Base-by-base conservation (phyloP, 768 basidiomycete genomes). In the Termitomyces sp. region DNA sequence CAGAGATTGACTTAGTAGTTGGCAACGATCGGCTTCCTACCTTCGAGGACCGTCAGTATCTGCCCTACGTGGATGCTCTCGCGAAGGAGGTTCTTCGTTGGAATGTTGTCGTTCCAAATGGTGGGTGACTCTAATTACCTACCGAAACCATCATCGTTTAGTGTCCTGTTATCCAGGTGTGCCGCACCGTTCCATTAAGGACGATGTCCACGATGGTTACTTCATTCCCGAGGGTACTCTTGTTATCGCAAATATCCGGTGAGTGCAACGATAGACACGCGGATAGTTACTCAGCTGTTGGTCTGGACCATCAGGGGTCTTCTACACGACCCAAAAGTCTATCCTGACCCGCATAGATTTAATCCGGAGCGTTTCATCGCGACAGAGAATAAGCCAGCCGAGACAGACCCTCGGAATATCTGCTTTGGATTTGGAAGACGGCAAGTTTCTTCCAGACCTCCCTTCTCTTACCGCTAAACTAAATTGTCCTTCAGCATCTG, bases 391-490 rank as follows among this genome's bases (percentile, higher is more conserved):
- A 70, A 69, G 49, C 61, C 69, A 45, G 77, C 77, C 32, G 82
- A 86, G 64, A 67, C 64, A 20, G 85, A 87, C 68, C 84, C 86
- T 58, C 81, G 81, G 55, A 75, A 75, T 47, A 66, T 84, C 48
- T 84, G 81, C 63, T 90, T 88, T 70, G 87, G 87, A 7, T 90
- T 87, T 65, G 87, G 87, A 49, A 75, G 87, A 70, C 80, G 87
- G 80, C 78, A 58, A 59, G 78, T 10, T 33, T 48, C 12, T 56
- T 56, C 30, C 30, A 26, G 46, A 48, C 46, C 49, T 59, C 54
- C 40, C 12, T 12, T 30, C 36, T 54, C 26, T 45, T 52, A 36
- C 42, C 16, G 7, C 14, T 55, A 46, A 35, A 57, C 65, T 58
- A 46, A 43, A 7, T 43, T 52, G 38, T 43, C 48, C 48, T 48